Evolutionary conservation across 345 rosid species (phyloP), one percentile per base, ranked within the genome.

Genomic region (Linum lewisii): DNA sequence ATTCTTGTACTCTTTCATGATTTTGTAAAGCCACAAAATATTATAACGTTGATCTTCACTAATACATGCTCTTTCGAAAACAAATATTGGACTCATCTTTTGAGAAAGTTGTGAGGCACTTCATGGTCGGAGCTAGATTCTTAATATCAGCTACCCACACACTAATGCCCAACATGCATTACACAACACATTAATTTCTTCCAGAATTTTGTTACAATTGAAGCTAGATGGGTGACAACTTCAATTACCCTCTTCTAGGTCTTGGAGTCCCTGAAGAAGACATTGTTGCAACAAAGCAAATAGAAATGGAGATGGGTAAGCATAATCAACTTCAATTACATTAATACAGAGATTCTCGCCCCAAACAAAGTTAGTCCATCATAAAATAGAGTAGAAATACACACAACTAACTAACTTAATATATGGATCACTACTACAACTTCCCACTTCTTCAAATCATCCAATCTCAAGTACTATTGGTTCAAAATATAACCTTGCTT

Each of bases 81-180:
- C 72, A 76, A 94, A 90, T 73, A 93, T 97, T 21, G 99, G 97
- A 69, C 97, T 97, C 90, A 61, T 96, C 95, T 79, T 94, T 97
- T 8, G 86, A 77, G 58, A 87, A 87, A 69, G 89, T 58, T 60
- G 96, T 85, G 20, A 94, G 89, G 73, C 96, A 90, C 73, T 85
- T 94, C 97, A 90, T 85, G 52, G 97, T 95, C 81, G 82, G 87
- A 61, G 86, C 87, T 65, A 97, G 82, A 59, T 97, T 94, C 76
- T 94, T 94, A 50, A 90, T 94, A 82, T 94, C 97, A 22, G 97
- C 96, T 36, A 94, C 93, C 49, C 97, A 80, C 73, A 90, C 99
- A 65, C 95, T 84, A 69, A 80, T 72, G 65, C 97, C 99, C 38
- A 64, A 73, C 55, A 90, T 79, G 79, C 99, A 94, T 57, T 90